Percentiles rank a stretch among this genome's conserved stretches.
Conservation (phyloP, 176 grass and related monocot genomes). For the Avena atlantica region DNA sequence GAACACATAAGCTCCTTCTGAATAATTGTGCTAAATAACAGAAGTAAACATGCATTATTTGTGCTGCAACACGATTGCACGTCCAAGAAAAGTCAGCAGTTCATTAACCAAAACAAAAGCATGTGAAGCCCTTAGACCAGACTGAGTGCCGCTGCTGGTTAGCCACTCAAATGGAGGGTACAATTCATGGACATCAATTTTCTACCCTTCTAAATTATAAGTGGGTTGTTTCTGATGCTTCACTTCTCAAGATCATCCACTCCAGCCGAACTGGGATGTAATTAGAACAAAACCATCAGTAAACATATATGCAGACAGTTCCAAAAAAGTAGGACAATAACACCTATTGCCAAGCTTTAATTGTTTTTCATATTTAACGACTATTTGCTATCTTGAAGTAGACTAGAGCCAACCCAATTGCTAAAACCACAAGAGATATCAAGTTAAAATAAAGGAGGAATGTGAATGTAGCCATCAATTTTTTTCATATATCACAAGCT, state of each 20-base stretch:
- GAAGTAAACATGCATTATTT: conserved; percentile 36
- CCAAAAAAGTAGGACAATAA: not conserved
- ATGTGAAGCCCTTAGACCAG: not conserved
- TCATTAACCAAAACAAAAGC: conserved; percentile 9
- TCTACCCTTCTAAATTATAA: conserved; percentile 26
- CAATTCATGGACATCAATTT: not conserved
- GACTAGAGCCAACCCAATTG: not conserved
- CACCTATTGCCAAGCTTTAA: not conserved
- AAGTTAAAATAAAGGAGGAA: too few relatives aligned
- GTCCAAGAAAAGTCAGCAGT: not conserved
- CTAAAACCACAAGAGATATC: too few relatives aligned
- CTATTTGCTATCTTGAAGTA: not conserved
- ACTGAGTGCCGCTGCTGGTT: not conserved
- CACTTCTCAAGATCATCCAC: conserved; percentile 28
- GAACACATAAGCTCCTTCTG: conserved; percentile 1
- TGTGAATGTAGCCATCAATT: too few relatives aligned
- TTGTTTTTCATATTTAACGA: conserved; percentile 16
- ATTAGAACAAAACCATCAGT: conserved; percentile 39
- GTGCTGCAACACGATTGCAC: conserved; percentile 20
- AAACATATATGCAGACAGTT: not conserved
- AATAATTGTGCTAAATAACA: not conserved
- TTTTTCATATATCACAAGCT: too few relatives aligned
- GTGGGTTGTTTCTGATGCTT: not conserved
- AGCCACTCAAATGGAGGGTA: not conserved
- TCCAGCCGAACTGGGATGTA: conserved; percentile 18